These are phyloP conservation scores for Pleurotus tuoliensis DNA, from an alignment of 768 basidiomycete species.

Conservation along the genomic window DNA sequence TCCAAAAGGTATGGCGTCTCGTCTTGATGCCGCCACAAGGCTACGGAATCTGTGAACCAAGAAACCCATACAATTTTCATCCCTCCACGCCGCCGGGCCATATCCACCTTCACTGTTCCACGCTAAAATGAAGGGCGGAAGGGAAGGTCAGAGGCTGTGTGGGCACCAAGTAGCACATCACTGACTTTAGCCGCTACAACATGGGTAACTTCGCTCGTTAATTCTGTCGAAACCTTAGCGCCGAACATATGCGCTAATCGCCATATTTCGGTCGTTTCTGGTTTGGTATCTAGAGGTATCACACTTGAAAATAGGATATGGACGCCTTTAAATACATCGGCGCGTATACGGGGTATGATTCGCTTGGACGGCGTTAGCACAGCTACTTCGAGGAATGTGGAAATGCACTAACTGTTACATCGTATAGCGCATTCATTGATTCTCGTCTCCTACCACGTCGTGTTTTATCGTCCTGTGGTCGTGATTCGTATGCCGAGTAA, in stretches of 20 bases:
- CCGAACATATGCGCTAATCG: constrained; percentile 84
- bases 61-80: constrained; percentile 83
- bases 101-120: constrained; percentile 89
- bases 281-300: constrained; percentile 82
- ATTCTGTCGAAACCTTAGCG: constrained; percentile 70
- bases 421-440: constrained; percentile 39
- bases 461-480: constrained; percentile 21
- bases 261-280: constrained; percentile 84
- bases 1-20: constrained; percentile 77
- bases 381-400: constrained; percentile 1
- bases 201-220: constrained; percentile 72
- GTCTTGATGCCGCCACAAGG: constrained; percentile 81
- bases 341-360: constrained; percentile 82
- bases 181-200: constrained; percentile 86
- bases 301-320: constrained; percentile 92
- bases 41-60: constrained; percentile 89
- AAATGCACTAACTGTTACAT: constrained; percentile 71
- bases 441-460: constrained; percentile 21
- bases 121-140: constrained; percentile 39
- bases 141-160: not conserved
- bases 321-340: constrained; percentile 70
- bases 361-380: constrained; percentile 37
- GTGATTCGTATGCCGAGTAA: constrained; percentile 62
- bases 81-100: constrained; percentile 69
- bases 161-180: not conserved